Evolutionary conservation across 176 grass and related monocot species (phyloP).

Genomic region (Avena insularis): DNA sequence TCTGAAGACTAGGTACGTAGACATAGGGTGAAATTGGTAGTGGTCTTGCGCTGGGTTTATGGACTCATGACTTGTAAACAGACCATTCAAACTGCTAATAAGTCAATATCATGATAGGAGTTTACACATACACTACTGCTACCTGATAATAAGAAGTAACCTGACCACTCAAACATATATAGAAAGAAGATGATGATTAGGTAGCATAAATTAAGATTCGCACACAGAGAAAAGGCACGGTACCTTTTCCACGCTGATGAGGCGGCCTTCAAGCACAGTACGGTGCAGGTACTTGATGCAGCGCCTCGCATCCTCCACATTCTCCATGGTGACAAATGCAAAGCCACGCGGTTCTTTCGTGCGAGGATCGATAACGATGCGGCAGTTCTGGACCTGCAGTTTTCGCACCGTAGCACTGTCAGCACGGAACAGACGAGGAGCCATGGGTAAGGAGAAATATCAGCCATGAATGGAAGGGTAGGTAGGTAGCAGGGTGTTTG

Average conservation of each 20-base stretch:
- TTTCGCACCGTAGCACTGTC: not conserved
- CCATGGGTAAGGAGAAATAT: not conserved
- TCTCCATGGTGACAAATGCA: slow-evolving; percentile 93
- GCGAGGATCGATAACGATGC: slow-evolving; percentile 88
- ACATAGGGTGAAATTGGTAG: not conserved
- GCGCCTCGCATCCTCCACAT: slow-evolving; percentile 74
- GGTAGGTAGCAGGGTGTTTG: slow-evolving; percentile 29
- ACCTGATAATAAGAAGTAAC: not conserved
- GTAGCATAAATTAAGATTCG: not conserved
- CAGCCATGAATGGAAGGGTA: not conserved
- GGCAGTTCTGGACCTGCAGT: slow-evolving; percentile 75
- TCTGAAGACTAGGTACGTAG: not conserved
- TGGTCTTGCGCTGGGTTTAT: too few species aligned
- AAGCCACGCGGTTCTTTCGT: slow-evolving; percentile 94
- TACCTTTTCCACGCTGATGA: slow-evolving; percentile 90
- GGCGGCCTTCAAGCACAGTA: slow-evolving; percentile 88
- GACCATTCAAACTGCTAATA: not conserved
- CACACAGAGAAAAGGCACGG: not conserved
- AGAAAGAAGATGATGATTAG: slow-evolving; percentile 6
- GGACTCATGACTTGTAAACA: too few species aligned
- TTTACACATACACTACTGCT: not conserved
- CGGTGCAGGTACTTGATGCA: slow-evolving; percentile 85
- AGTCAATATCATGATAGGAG: not conserved
- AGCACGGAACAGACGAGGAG: not conserved
- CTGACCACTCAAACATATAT: not conserved